These are phyloP conservation scores for Trichoderma koningii DNA, from an alignment of 2,329 filamentous ascomycete species.

Conservation along the genomic window DNA sequence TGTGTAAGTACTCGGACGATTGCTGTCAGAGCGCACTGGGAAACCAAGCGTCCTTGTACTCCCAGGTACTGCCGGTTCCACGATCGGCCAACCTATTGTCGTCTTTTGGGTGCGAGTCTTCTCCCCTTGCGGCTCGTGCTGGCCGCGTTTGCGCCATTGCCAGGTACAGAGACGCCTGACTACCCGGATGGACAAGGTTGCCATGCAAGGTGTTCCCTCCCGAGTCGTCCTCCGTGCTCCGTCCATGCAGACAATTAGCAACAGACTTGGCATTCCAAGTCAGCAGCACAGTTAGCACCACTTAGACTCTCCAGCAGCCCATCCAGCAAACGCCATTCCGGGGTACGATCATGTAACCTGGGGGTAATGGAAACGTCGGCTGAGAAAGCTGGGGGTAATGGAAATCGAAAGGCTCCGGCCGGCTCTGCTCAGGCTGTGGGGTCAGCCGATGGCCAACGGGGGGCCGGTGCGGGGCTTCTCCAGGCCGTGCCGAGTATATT, in stretches of 20 bases:
- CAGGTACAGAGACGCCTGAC: background rate
- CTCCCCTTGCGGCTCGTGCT: background rate
- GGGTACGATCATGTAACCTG: slow-evolving; percentile 43
- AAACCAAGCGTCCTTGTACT: background rate
- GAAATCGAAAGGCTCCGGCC: slow-evolving; percentile 33
- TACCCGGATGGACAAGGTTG: background rate
- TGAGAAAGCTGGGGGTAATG: slow-evolving; percentile 43
- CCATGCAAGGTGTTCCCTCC: background rate
- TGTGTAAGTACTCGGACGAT: background rate
- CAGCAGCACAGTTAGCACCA: slow-evolving; percentile 20
- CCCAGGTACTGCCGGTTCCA: background rate
- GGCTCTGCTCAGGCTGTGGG: slow-evolving; percentile 18
- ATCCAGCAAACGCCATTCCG: background rate
- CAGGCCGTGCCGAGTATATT: slow-evolving; percentile 24
- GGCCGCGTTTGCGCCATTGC: slow-evolving; percentile 11
- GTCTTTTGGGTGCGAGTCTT: background rate
- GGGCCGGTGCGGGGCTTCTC: slow-evolving; percentile 23
- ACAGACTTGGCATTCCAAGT: background rate
- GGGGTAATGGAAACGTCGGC: slow-evolving; percentile 41
- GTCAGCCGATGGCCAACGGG: slow-evolving; percentile 27
- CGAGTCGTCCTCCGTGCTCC: background rate
- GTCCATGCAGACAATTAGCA: slow-evolving; percentile 10
- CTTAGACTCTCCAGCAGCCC: slow-evolving; percentile 1
- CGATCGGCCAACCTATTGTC: background rate
- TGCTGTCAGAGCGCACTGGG: background rate